Evolutionary conservation across 2,329 filamentous ascomycete species (phyloP).

Genomic region (Tothia fuscella): DNA sequence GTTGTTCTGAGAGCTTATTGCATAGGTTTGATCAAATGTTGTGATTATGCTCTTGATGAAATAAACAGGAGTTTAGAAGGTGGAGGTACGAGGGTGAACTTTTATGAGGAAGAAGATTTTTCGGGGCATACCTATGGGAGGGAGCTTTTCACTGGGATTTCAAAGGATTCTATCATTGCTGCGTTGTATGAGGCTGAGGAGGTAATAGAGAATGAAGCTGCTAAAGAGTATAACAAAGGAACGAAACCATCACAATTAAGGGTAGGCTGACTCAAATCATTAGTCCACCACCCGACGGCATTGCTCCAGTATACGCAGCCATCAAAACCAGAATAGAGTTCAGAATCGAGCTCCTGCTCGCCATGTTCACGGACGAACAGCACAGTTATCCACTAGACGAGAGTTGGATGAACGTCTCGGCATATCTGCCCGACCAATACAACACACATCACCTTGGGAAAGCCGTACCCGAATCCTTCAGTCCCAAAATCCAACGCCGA

Average conservation of each 20-base stretch:
- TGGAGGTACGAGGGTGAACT: slow-evolving; percentile 56
- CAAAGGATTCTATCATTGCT: slow-evolving; percentile 42
- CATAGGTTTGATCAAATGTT: slow-evolving; percentile 70
- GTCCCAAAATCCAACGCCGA: slow-evolving; percentile 77
- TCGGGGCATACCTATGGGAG: slow-evolving; percentile 84
- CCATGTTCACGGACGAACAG: slow-evolving; percentile 27
- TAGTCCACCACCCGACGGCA: too few species aligned
- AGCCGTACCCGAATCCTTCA: slow-evolving; percentile 68
- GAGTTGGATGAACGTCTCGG: slow-evolving; percentile 28
- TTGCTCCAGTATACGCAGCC: slow-evolving; percentile 33
- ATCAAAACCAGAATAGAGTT: slow-evolving; percentile 55
- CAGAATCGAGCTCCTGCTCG: slow-evolving; percentile 49
- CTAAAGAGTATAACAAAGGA: too few species aligned
- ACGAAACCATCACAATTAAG: too few species aligned
- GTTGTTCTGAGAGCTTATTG: slow-evolving; percentile 74
- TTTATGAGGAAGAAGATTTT: slow-evolving; percentile 97
- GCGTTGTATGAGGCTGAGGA: slow-evolving; percentile 18
- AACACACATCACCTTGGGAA: slow-evolving; percentile 50
- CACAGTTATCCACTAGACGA: slow-evolving; percentile 9
- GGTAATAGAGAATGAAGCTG: slow-evolving; percentile 5
- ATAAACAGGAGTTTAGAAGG: slow-evolving; percentile 31
- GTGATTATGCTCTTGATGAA: slow-evolving; percentile 62
- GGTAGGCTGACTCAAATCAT: too few species aligned
- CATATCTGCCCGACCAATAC: slow-evolving; percentile 41
- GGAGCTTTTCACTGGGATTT: slow-evolving; percentile 55